Conservation (phyloP, 1,284 basidiomycete genomes). For the Microstroma glucosiphilum region DNA sequence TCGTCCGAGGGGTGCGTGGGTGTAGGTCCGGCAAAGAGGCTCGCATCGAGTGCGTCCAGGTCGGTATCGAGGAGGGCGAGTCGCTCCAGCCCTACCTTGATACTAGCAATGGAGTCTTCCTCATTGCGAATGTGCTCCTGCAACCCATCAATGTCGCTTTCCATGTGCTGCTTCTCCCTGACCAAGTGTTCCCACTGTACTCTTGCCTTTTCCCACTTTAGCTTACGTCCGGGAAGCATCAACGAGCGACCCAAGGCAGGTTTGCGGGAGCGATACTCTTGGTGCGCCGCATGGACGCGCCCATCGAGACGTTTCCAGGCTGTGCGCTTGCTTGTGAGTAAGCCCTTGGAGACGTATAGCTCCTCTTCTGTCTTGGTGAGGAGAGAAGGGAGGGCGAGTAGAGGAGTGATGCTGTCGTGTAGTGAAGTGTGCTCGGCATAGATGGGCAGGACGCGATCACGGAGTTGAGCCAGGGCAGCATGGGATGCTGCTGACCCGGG, state of each 20-base stretch:
- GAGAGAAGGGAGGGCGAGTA: not conserved
- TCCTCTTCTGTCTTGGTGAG: not conserved
- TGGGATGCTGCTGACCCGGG: no score
- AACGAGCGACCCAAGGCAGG: not conserved
- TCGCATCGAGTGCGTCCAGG: not conserved
- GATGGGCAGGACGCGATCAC: not conserved
- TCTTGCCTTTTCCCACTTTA: not conserved
- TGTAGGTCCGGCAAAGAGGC: slow-evolving; percentile 3
- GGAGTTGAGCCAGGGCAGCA: not conserved
- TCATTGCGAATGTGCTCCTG: not conserved
- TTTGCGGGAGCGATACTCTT: not conserved
- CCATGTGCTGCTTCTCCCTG: not conserved
- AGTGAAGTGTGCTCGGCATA: not conserved
- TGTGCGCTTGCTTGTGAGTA: not conserved
- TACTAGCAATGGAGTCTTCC: not conserved
- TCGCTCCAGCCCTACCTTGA: not conserved
- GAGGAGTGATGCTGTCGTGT: not conserved
- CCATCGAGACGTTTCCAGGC: not conserved
- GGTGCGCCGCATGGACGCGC: not conserved
- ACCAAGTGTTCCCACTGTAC: not conserved
- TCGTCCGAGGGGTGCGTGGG: not conserved
- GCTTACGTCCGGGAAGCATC: not conserved
- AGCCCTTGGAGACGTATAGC: not conserved
- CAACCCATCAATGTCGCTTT: not conserved
- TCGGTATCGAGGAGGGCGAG: not conserved